Evolutionary conservation across 768 basidiomycete species (phyloP).

Genomic region (Mycena albidolilacea): DNA sequence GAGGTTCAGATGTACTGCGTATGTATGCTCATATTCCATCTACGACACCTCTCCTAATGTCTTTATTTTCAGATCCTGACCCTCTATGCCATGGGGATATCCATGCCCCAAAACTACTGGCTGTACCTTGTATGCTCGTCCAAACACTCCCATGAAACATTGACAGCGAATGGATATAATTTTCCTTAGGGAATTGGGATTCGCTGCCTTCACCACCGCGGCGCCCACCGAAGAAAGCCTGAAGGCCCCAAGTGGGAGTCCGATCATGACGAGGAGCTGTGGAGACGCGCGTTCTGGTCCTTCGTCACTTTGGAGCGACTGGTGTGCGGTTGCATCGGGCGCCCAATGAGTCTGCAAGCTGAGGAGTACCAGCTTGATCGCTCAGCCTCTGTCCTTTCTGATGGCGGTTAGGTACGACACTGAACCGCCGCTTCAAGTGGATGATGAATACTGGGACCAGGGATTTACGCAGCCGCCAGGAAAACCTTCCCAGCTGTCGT

Average conservation of each 20-base stretch:
- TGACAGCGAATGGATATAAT: not conserved
- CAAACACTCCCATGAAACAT: not conserved
- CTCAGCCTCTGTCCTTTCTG: not conserved
- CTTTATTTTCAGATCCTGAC: conserved; percentile 44
- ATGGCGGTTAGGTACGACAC: conserved; percentile 67
- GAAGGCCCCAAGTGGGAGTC: conserved; percentile 52
- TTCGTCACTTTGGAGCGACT: conserved; percentile 50
- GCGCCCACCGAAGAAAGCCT: conserved; percentile 67
- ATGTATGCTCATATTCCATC: conserved; percentile 51
- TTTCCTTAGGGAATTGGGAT: conserved; percentile 62
- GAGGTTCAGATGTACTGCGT: conserved; percentile 77
- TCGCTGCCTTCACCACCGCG: conserved; percentile 72
- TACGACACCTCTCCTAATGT: too few species aligned
- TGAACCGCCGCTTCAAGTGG: conserved; percentile 73
- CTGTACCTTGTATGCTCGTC: conserved; percentile 52
- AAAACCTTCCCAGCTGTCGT: conserved; percentile 63
- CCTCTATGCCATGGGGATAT: conserved; percentile 56
- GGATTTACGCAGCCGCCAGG: too few species aligned
- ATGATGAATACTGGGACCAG: conserved; percentile 50
- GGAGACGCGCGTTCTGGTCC: conserved; percentile 71
- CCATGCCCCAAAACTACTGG: conserved; percentile 68
- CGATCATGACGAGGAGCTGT: conserved; percentile 70
- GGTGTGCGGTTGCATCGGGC: conserved; percentile 66
- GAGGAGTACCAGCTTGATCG: conserved; percentile 70
- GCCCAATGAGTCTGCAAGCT: conserved; percentile 75